Base-by-base conservation (phyloP, 495 filamentous ascomycete genomes). In the Penicillium argentinense region DNA sequence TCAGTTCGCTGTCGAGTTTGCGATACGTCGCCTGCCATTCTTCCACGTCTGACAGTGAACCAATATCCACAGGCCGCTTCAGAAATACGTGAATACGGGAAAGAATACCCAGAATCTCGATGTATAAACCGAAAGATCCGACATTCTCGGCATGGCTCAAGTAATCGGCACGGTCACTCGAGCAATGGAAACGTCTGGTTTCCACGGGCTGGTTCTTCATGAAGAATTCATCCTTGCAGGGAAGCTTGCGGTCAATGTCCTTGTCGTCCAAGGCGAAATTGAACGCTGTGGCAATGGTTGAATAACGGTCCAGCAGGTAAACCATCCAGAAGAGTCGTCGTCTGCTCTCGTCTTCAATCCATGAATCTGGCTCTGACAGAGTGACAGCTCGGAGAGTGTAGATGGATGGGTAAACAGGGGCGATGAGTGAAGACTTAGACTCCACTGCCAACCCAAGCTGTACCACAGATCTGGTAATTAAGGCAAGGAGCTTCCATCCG, bases 291-390 rank as follows among this genome's bases (percentile, higher is more conserved):
- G 88, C 84, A 34, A 95, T 80, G 1, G 89, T 95, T 1, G 90
- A 89, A 54, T 93, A 95, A 29, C 91, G 77, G 65, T 96, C 90
- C 25, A 96, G 75, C 21, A 95, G 62, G 57, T 93, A 96, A 21
- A 95, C 84, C 86, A 90, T 91, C 90, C 90, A 96, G 70, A 96
- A 95, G 1, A 95, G 69, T 5, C 90, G 75, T 29, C 90, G 74
- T 29, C 88, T 73, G 34, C 88, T 84, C 57, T 96, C 90, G 39
- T 95, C 89, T 62, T 96, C 90, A 46, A 92, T 86, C 71, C 88
- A 95, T 34, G 88, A 86, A 26, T 84, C 84, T 0, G 89, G 75
- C 34, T 93, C 89, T 0, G 89, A 86, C 1, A 95, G 72, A 13
- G 88, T 81, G 65, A 89, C 88, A 12, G 88, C 88, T 38, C 89